Evolutionary conservation across 768 basidiomycete genomes (phyloP), one percentile per base, ranked within the genome.

Genomic region (Rhodotorula diobovata): DNA sequence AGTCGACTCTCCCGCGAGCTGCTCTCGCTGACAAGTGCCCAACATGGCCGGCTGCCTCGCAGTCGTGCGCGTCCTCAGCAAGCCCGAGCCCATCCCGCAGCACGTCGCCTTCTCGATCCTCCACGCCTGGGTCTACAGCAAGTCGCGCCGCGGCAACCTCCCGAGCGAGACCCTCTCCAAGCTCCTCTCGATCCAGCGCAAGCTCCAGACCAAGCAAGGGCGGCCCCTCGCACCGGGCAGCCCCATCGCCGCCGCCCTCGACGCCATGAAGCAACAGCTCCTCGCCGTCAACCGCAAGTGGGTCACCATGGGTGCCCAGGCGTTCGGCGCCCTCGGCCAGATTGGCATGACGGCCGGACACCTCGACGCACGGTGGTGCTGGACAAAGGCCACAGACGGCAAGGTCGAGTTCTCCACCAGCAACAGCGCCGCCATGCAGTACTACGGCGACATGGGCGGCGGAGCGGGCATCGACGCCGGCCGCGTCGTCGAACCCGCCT

Each of bases 161-260:
- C 67, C 67, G 21, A 45, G 39, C 51, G 58, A 60, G 30, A 60
- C 58, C 43, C 43, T 60, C 50, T 39, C 30, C 57, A 62, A 63
- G 56, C 48, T 54, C 23, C 63, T 65, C 45, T 32, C 50, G 15
- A 64, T 70, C 20, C 80, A 88, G 81, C 81, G 84, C 25, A 89
- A 88, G 2, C 59, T 84, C 35, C 84, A 84, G 70, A 88, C 86
- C 67, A 85, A 83, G 78, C 82, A 85, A 54, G 37, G 58, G 15
- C 21, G 34, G 23, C n/a, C 41, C 15, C 20, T 59, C 56, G 10
- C 37, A 2, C 16, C 68, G 18, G 25, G 28, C 30, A 51, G 60
- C 20, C 64, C 69, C 34, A 37, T 60, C 37, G 55, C 39, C 23
- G 41, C 43, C 34, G 69, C 69, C 39, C 53, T 70, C 59, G 69